Evolutionary conservation across 805 yeast species (phyloP).

Genomic region (Metschnikowia rubicola): DNA sequence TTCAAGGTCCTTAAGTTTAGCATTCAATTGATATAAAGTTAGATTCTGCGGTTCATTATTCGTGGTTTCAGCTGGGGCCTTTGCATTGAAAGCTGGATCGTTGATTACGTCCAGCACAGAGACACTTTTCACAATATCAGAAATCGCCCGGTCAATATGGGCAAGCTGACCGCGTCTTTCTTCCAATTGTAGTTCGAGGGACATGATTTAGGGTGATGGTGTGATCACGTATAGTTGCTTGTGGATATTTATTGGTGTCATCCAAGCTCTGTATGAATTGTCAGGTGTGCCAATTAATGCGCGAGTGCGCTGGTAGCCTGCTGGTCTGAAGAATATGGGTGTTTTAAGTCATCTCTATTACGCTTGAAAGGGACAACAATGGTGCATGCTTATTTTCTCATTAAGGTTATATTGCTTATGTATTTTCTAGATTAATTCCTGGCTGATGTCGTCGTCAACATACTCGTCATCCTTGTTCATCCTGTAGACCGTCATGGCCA

Average conservation of each 20-base stretch:
- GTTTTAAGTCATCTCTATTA: background rate
- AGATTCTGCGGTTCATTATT: conserved; percentile 1
- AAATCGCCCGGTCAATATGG: conserved; percentile 4
- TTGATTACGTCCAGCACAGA: conserved; percentile 5
- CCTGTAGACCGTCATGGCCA: conserved; percentile 47
- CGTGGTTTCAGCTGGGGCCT: background rate
- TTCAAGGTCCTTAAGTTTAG: conserved; percentile 13
- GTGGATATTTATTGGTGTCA: too few species aligned
- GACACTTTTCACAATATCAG: background rate
- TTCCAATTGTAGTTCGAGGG: background rate
- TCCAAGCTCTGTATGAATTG: too few species aligned
- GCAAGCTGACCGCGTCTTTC: background rate
- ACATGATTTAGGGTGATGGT: conserved; percentile 1
- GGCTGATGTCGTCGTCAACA: conserved; percentile 40
- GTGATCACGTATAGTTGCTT: background rate
- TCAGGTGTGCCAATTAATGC: too few species aligned
- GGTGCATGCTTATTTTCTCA: too few species aligned
- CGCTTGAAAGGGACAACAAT: too few species aligned
- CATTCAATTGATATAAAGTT: conserved; percentile 14
- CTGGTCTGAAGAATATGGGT: background rate
- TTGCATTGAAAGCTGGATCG: conserved; percentile 1
- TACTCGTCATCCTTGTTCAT: conserved; percentile 48
- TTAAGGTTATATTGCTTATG: background rate
- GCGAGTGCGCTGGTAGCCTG: too few species aligned
- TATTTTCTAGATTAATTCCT: conserved; percentile 30